A percentile compares a stretch with the other conserved stretches of the same genome.
Conservation (phyloP, 2,329 filamentous ascomycete species). For the Balansia obtecta region DNA sequence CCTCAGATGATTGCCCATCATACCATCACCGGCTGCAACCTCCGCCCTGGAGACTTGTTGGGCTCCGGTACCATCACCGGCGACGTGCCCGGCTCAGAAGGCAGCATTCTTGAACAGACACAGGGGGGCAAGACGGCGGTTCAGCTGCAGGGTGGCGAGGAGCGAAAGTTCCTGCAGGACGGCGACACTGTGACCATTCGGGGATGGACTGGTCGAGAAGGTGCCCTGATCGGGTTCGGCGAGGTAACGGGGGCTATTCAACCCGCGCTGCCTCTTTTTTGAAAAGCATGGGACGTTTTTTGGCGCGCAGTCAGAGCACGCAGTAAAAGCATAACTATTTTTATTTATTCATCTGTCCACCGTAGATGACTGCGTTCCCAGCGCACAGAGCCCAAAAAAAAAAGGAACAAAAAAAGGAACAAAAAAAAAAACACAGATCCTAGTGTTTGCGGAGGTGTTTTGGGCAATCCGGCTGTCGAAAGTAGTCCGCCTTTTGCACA, state of each 20-base stretch:
- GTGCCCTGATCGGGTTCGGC: slow-evolving; percentile 63
- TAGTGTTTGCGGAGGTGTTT: slow-evolving; percentile 15
- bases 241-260: slow-evolving; percentile 53
- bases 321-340: no score
- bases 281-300: no score
- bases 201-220: slow-evolving; percentile 53
- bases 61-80: slow-evolving; percentile 69
- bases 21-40: slow-evolving; percentile 62
- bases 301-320: no score
- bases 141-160: slow-evolving; percentile 48
- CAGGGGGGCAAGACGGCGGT: slow-evolving; percentile 54
- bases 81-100: slow-evolving; percentile 47
- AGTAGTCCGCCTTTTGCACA: slow-evolving; percentile 40
- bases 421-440: not conserved
- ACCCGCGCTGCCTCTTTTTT: slow-evolving; percentile 19
- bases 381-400: no score
- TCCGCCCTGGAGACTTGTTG: slow-evolving; percentile 62
- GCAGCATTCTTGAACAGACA: slow-evolving; percentile 62
- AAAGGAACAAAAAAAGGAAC: not conserved
- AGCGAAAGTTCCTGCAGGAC: slow-evolving; percentile 60
- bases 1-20: slow-evolving; percentile 78
- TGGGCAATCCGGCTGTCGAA: slow-evolving; percentile 36
- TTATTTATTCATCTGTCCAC: no score
- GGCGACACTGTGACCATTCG: slow-evolving; percentile 57
- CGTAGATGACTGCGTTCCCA: no score